Percentiles rank a stretch among this genome's conserved stretches.
phyloP scores from a whole-genome alignment of 164 flowering plant genomes.

The Malania oleifera region DNA sequence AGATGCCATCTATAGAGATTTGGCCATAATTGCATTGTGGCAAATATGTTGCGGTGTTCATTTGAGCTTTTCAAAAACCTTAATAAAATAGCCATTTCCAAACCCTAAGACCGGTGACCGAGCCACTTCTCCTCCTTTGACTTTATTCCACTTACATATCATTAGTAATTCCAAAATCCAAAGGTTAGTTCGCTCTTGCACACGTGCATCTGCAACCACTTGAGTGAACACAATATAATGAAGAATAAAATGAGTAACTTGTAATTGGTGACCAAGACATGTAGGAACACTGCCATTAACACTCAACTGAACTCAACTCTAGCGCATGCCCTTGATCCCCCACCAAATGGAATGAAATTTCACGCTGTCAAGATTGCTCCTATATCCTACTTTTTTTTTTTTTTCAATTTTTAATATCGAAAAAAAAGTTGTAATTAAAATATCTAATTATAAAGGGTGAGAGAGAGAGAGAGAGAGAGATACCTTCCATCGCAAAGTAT shows the following conservation, averaged over 20 bases:
- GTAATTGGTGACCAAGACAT: slow-evolving; percentile 22
- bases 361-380: slow-evolving; percentile 2
- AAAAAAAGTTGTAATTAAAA: too few relatives aligned
- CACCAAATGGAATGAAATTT: slow-evolving; percentile 23
- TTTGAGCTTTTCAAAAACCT: too few relatives aligned
- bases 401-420: too few relatives aligned
- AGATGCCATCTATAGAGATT: too few relatives aligned
- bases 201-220: background rate
- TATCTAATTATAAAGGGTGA: too few relatives aligned
- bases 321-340: slow-evolving; percentile 16
- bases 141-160: slow-evolving; percentile 10
- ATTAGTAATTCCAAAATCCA: background rate
- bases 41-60: too few relatives aligned
- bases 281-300: slow-evolving; percentile 13
- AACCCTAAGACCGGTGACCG: slow-evolving; percentile 9
- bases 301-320: slow-evolving; percentile 12
- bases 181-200: background rate
- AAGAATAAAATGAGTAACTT: too few relatives aligned
- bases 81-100: slow-evolving; percentile 9
- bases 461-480: background rate
- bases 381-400: background rate
- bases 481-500: slow-evolving; percentile 35
- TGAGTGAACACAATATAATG: too few relatives aligned
- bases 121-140: slow-evolving; percentile 8
- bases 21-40: too few relatives aligned